Conservation (phyloP, 768 basidiomycete genomes). For the Mycena polygramma region DNA sequence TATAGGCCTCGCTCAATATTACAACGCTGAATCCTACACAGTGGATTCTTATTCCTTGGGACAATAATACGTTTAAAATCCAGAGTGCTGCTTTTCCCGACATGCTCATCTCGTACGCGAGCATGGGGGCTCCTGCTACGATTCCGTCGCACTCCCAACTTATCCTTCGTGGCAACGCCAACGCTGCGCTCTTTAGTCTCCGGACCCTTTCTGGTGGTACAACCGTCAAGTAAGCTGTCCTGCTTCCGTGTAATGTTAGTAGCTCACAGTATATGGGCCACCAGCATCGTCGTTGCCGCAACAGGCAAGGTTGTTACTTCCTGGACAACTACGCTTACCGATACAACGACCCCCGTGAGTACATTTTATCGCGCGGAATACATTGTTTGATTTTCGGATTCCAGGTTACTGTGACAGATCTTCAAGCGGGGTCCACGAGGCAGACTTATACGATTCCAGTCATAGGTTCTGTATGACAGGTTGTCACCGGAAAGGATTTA, state of each 20-base stretch:
- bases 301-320: background rate
- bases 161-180: slow-evolving; percentile 15
- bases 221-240: background rate
- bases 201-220: background rate
- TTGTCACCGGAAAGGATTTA: no score
- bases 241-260: no score
- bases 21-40: background rate
- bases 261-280: background rate
- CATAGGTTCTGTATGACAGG: no score
- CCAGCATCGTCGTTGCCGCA: background rate
- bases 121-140: slow-evolving; percentile 8
- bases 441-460: background rate
- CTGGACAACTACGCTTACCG: slow-evolving; percentile 3
- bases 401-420: background rate
- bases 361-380: no score
- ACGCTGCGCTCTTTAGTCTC: slow-evolving; percentile 14
- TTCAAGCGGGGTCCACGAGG: background rate
- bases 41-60: slow-evolving; percentile 21
- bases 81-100: slow-evolving; percentile 12
- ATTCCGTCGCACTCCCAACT: slow-evolving; percentile 10
- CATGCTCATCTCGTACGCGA: slow-evolving; percentile 20
- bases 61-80: slow-evolving; percentile 11
- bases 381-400: background rate
- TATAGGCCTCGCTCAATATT: background rate
- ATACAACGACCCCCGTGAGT: slow-evolving; percentile 1